A percentile compares a stretch with the other conserved stretches of the same genome.
phyloP scores from a whole-genome alignment of 192 early-diverging fungal genomes.

The Coemansia umbellata region DNA sequence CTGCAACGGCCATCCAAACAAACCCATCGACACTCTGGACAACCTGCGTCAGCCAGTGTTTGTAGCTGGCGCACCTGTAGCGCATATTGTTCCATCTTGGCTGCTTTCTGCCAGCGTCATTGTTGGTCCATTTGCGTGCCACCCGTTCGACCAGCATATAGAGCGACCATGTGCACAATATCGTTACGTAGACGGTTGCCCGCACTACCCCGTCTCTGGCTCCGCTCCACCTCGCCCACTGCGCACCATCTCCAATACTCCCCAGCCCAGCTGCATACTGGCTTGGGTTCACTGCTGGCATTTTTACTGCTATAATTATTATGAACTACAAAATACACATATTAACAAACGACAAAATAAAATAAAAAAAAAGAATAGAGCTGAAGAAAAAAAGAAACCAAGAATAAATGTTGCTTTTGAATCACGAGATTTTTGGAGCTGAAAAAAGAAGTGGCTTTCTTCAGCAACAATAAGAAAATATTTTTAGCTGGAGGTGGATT shows the following conservation, averaged over 20 bases:
- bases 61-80: too few relatives aligned
- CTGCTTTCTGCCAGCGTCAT: background rate
- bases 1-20: background rate
- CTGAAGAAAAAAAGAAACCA: too few relatives aligned
- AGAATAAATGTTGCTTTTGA: too few relatives aligned
- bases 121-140: conserved; percentile 3
- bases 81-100: background rate
- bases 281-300: background rate
- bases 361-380: conserved; percentile 7
- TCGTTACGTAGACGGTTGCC: conserved; percentile 13
- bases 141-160: conserved; percentile 1
- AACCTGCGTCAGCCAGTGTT: background rate
- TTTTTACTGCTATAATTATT: background rate
- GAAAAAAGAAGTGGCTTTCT: background rate
- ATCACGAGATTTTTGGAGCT: background rate
- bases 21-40: background rate
- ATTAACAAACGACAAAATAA: background rate
- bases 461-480: background rate
- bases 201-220: background rate
- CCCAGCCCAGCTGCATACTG: background rate
- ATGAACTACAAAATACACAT: background rate
- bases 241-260: too few relatives aligned
- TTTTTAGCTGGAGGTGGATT: too few relatives aligned
- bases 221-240: conserved; percentile 1
- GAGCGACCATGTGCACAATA: conserved; percentile 18